Base-by-base conservation (phyloP, 2,329 filamentous ascomycete genomes). In the Penicillium oxalicum region DNA sequence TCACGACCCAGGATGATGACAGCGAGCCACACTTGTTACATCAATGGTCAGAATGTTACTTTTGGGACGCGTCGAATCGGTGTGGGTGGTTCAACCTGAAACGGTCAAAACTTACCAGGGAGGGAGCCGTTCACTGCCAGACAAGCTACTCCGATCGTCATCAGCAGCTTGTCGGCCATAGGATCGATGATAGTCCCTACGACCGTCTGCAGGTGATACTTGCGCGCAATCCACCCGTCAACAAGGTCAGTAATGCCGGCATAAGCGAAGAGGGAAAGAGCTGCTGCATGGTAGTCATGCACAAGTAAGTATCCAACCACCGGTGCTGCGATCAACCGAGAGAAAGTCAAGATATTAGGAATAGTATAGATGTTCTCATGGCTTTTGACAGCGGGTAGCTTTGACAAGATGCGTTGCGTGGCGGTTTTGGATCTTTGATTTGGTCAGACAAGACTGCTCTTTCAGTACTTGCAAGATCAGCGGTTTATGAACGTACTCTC, bases 351-450 rank as follows among this genome's bases (percentile, higher is more conserved):
- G 53, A 95, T 77, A 66, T 98, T 98, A 36, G 93, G 93, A n/a
- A 98, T 65, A 33, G 89, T 98, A 74, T 95, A 96, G 64, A 98
- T 95, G 65, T 98, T 90, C 71, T 98, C 93, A 66, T 85, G 88
- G 2, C 58, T 55, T 35, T 57, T 58, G 2, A 63, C 58, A 13
- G 64, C 54, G 37, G 64, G 58, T 50, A 67, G 58, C 24, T 61
- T 57, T 1, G 68, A 64, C 41, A 69, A 56, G 47, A 71, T 57
- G 18, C 62, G 53, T 25, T 65, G 68, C 40, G 63, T 46, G n/a
- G 54, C 44, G 13, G 52, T 26, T 39, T 53, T 33, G 25, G 58
- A 37, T 40, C 61, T 66, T 43, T 26, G 9, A 5, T 18, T 18
- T 26, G 5, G 36, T 26, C 18, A 40, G 11, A 13, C 32, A 50